Evolutionary conservation across 805 yeast species (phyloP).

Genomic region (Teunomyces aglyptinius): DNA sequence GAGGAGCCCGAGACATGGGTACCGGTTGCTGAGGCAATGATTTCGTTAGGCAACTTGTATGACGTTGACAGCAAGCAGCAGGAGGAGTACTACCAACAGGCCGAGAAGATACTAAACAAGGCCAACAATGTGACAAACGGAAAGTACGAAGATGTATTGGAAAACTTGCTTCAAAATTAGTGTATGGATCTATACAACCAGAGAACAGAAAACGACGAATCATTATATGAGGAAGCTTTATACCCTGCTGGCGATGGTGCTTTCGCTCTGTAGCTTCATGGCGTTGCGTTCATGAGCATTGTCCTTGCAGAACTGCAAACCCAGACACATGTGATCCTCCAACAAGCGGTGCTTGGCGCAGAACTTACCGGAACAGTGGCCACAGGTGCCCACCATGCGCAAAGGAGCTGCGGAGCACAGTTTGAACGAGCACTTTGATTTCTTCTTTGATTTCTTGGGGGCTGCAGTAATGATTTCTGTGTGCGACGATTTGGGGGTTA

Average conservation of each 20-base stretch:
- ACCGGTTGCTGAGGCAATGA: conserved; percentile 79
- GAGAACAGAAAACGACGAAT: neutral
- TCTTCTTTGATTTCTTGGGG: conserved; percentile 32
- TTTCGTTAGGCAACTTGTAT: conserved; percentile 71
- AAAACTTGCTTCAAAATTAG: conserved; percentile 37
- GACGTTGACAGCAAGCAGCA: conserved; percentile 68
- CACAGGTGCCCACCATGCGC: conserved; percentile 77
- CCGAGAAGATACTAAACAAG: conserved; percentile 62
- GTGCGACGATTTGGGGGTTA: conserved; percentile 6
- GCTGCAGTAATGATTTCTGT: conserved; percentile 14
- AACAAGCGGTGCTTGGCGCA: conserved; percentile 84
- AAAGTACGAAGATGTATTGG: conserved; percentile 62
- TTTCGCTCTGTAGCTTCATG: conserved; percentile 75
- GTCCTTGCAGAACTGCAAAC: conserved; percentile 77
- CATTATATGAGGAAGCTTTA: conserved; percentile 19
- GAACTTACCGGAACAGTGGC: conserved; percentile 78
- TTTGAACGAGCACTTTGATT: conserved; percentile 50
- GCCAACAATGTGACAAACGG: conserved; percentile 84
- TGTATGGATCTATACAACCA: conserved; percentile 1
- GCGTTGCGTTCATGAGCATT: conserved; percentile 83
- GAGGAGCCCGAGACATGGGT: conserved; percentile 83
- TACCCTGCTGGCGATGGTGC: conserved; percentile 74
- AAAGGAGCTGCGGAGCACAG: conserved; percentile 62
- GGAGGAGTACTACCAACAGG: conserved; percentile 61
- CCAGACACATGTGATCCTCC: conserved; percentile 81